These are phyloP conservation scores for Blechomonas ayalai DNA, from an alignment of 208 protist genomes.

Conservation along the genomic window DNA sequence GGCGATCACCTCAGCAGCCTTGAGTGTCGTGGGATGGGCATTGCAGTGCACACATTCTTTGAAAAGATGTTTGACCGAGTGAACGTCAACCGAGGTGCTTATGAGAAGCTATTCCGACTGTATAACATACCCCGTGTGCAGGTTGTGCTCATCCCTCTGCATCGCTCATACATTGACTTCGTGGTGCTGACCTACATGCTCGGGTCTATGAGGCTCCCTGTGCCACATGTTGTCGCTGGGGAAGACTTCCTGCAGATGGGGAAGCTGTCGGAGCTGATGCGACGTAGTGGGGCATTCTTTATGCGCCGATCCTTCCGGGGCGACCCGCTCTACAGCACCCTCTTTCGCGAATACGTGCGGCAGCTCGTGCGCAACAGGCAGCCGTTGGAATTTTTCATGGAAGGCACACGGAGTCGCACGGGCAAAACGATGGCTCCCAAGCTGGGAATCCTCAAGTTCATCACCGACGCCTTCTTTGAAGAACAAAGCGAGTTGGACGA, in stretches of 20 bases:
- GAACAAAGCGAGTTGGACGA: constrained; percentile 51
- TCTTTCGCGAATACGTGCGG: constrained; percentile 81
- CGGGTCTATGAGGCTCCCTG: constrained; percentile 43
- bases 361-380: constrained; percentile 51
- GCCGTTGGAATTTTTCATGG: constrained; percentile 87
- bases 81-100: constrained; percentile 45
- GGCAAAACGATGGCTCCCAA: constrained; percentile 86
- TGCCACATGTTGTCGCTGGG: constrained; percentile 81
- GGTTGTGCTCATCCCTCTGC: constrained; percentile 71
- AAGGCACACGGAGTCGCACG: constrained; percentile 77
- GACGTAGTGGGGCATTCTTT: constrained; percentile 89
- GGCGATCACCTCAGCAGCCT: constrained; percentile 68
- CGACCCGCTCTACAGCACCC: constrained; percentile 66
- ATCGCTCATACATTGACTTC: constrained; percentile 88
- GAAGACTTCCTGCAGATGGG: constrained; percentile 85
- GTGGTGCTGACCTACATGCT: constrained; percentile 80
- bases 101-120: constrained; percentile 41
- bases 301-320: constrained; percentile 79
- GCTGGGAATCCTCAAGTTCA: constrained; percentile 87
- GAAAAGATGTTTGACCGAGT: constrained; percentile 58
- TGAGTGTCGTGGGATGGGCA: constrained; percentile 38
- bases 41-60: constrained; percentile 52
- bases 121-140: constrained; percentile 35
- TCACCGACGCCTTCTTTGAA: constrained; percentile 73
- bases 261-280: constrained; percentile 54